Conservation (phyloP, 495 filamentous ascomycete genomes). For the Hypoxylon fuscum region DNA sequence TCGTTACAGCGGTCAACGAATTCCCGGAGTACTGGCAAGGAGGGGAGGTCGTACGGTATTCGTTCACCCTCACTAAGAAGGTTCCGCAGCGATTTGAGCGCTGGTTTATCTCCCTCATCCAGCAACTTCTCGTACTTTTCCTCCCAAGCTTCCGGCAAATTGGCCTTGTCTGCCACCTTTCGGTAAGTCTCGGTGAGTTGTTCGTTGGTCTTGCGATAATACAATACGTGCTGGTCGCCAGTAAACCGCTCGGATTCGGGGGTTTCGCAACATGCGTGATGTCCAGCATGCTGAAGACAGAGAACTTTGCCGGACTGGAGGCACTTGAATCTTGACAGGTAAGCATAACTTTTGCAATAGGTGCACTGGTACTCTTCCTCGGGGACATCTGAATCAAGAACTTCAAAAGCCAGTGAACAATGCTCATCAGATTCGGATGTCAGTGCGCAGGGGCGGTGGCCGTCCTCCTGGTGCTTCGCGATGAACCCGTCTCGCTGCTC, state of each 20-base stretch:
- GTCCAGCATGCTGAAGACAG: conserved; percentile 81
- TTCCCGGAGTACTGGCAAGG: conserved; percentile 79
- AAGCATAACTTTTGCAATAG: conserved; percentile 92
- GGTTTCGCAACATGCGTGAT: conserved; percentile 78
- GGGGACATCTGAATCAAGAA: conserved; percentile 76
- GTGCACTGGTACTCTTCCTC: conserved; percentile 92
- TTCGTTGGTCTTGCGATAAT: conserved; percentile 80
- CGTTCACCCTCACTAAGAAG: conserved; percentile 94
- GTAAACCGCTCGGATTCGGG: conserved; percentile 66
- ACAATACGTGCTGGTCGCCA: conserved; percentile 71
- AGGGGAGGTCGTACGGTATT: conserved; percentile 91
- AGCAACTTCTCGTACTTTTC: conserved; percentile 88
- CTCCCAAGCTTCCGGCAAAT: conserved; percentile 86
- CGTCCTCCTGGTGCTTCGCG: conserved; percentile 66
- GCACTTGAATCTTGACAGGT: conserved; percentile 90
- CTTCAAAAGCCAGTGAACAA: conserved; percentile 55
- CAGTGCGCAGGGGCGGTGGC: conserved; percentile 54
- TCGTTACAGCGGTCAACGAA: conserved; percentile 97
- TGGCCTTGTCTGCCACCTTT: conserved; percentile 86
- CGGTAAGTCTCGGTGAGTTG: conserved; percentile 69
- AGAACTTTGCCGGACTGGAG: conserved; percentile 76
- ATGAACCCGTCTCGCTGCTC: conserved; percentile 72
- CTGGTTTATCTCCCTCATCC: conserved; percentile 81
- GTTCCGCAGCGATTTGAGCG: conserved; percentile 83
- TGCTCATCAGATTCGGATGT: conserved; percentile 48